Evolutionary conservation across 2,329 filamentous ascomycete species (phyloP), one percentile per base, ranked within the genome.

Genomic region (Colletotrichum tabaci): DNA sequence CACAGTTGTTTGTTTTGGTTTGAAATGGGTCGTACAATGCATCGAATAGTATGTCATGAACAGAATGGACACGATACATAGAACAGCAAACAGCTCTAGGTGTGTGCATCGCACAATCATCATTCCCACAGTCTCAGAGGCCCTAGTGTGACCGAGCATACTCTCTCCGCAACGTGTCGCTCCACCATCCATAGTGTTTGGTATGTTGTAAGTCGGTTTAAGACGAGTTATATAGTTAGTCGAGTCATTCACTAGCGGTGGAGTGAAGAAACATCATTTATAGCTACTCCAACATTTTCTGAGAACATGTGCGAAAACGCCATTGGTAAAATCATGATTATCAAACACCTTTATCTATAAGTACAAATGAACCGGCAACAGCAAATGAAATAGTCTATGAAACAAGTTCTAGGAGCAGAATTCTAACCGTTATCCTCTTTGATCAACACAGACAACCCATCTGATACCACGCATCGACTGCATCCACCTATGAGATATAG

Each of bases 81-180:
- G 3, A 30, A 30, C 30, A 6, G 4, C 30, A 30, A 30, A 30
- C 30, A 30, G 30, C 30, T 15, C 44, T 18, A 46, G 4, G 15
- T 46, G 21, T 49, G 6, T 9, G 7, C n/a, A 21, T 21, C 46
- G 21, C 21, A 21, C 7, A 30, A 53, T 30, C 23, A 16, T 30
- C 12, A 26, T 47, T 49, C 6, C 21, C 4, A 21, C 16, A 2
- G 30, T 35, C 13, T 55, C 42, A 49, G 4, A 57, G 50, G 10
- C 62, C 62, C 8, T 65, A 40, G 1, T 50, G 52, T 15, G 65
- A 57, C 26, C 56, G 56, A 8, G 60, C 68, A 46, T 61, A 73
- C 16, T 68, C 61, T 40, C 47, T 73, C 71, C 67, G 71, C 30
- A 81, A 42, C 1, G 79, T 79, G 44, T 82, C 80, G 16, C 73